These are phyloP conservation scores for Cladosporium sp. DNA, from an alignment of 2,329 filamentous ascomycete species.

Conservation along the genomic window DNA sequence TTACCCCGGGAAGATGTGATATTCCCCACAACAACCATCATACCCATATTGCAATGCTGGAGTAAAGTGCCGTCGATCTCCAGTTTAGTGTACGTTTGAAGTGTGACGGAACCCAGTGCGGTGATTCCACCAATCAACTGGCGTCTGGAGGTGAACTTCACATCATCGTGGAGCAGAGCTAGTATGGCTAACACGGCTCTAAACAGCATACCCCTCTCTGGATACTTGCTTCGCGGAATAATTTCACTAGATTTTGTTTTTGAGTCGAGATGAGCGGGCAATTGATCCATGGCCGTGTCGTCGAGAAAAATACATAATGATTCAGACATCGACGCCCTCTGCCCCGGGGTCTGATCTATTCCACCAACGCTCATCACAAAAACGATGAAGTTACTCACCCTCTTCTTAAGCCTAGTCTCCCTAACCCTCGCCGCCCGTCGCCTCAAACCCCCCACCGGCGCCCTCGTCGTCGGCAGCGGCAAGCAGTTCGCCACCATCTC, in stretches of 20 bases:
- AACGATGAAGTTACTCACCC: constrained; percentile 12
- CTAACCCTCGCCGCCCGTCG: constrained; percentile 28
- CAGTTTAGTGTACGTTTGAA: not conserved
- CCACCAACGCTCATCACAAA: not conserved
- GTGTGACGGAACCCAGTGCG: not conserved
- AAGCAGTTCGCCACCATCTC: constrained; percentile 47
- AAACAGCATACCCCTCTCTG: not conserved
- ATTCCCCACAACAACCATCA: no score
- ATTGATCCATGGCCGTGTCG: no score
- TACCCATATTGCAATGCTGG: not conserved
- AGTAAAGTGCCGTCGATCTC: not conserved
- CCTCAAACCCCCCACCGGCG: constrained; percentile 45
- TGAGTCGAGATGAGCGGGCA: no score
- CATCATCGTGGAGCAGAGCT: no score
- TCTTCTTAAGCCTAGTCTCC: constrained; percentile 14
- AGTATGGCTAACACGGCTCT: not conserved
- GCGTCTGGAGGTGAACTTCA: no score
- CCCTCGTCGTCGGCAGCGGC: constrained; percentile 41
- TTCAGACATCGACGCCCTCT: no score
- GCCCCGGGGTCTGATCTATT: no score
- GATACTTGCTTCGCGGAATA: not conserved
- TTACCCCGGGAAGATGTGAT: no score
- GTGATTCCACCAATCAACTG: not conserved
- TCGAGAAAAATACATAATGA: no score
- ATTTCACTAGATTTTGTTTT: not conserved